Evolutionary conservation across 306 rosid genomes (phyloP), one percentile per base, ranked within the genome.

Genomic region (Vachellia pachyceras): DNA sequence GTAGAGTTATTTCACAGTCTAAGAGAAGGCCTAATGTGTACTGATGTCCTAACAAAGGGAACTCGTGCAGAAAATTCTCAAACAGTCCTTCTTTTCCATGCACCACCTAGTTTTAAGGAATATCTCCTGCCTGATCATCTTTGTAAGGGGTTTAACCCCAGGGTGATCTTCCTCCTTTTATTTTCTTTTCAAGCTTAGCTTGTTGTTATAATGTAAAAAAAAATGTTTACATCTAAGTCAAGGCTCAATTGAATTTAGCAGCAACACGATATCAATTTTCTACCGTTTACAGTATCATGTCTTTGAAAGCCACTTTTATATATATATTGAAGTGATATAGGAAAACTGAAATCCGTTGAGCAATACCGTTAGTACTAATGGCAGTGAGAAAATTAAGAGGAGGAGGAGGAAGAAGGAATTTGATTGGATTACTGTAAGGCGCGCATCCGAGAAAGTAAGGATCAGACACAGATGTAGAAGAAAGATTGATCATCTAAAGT

Each of bases 381-480:
- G 54, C 74, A 69, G 74, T 4, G 54, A 20, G 37, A 20, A 69
- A n/a, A 39, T 8, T 67, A 47, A 39, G n/a, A 47, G 12, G 15
- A n/a, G n/a, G 25, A 6, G 18, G 41, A 10, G 18, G 47, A 39
- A 7, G 18, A 18, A 37, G 0, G 18, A 69, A 42, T 42, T 69
- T 69, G 73, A 42, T 20, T 10, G 36, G 54, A 69, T 41, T 42
- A 29, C 33, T 2, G 73, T 42, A 40, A 69, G 11, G 52, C n/a
- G n/a, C 37, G 52, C n/a, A 11, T 22, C 52, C 74, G 55, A 22
- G 74, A 69, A 42, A 41, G 74, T 10, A 6, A 69, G 25, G 49
- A 69, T 42, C 36, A 22, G 74, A 69, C 74, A 69, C 74, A 69
- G 54, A n/a, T 41, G 54, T 10, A 42, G 40, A 39, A 41, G 50